Evolutionary conservation across 2,329 filamentous ascomycete genomes (phyloP).

Genomic region (Meredithiella fracta): DNA sequence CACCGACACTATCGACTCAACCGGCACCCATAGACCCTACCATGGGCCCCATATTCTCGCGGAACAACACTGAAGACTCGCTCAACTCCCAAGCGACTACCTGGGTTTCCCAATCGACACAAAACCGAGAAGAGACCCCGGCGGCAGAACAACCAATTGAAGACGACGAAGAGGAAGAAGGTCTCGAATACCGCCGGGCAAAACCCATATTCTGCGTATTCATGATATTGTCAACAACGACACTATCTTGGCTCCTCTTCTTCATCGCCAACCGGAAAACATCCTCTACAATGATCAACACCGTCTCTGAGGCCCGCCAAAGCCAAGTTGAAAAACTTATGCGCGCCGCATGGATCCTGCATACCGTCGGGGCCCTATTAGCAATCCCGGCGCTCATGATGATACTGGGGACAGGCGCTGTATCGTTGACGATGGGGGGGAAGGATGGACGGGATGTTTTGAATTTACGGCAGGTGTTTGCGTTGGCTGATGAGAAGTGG

Average conservation of each 20-base stretch:
- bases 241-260: conserved; percentile 11
- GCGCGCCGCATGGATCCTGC: conserved; percentile 12
- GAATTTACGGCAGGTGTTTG: conserved; percentile 12
- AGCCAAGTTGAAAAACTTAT: conserved; percentile 3
- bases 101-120: no score
- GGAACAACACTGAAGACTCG: no score
- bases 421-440: conserved; percentile 5
- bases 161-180: not conserved
- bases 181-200: conserved; percentile 7
- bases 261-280: conserved; percentile 8
- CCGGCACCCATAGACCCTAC: not conserved
- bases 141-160: not conserved
- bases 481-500: conserved; percentile 10
- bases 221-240: conserved; percentile 9
- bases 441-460: not conserved
- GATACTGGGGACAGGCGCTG: conserved; percentile 8
- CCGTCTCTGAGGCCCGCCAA: conserved; percentile 1
- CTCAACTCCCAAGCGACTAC: no score
- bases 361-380: conserved; percentile 12
- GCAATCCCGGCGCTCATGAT: conserved; percentile 6
- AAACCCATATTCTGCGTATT: conserved; percentile 8
- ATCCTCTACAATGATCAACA: conserved; percentile 2
- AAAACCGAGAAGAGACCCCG: not conserved
- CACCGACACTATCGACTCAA: not conserved
- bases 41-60: not conserved